Evolutionary conservation across 192 early-diverging fungal species (phyloP).

Genomic region (Coemansia sp.): DNA sequence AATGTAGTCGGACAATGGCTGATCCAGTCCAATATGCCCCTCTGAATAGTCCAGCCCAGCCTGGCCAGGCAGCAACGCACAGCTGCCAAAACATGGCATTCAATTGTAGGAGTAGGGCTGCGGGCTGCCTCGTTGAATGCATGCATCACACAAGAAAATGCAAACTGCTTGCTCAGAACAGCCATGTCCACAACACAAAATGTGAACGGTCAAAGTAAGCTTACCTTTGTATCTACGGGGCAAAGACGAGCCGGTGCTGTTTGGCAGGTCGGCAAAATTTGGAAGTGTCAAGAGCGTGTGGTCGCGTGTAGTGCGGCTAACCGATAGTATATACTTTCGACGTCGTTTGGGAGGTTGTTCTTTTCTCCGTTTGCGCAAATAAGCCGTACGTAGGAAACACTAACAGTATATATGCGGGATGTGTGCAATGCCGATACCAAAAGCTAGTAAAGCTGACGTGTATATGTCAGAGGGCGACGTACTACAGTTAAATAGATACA

Average conservation of each 20-base stretch:
- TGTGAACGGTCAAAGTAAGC: not conserved
- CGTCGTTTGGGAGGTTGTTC: not conserved
- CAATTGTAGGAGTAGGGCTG: not conserved
- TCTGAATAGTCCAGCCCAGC: not conserved
- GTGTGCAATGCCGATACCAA: not conserved
- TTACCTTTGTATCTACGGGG: not conserved
- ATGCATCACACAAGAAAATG: not conserved
- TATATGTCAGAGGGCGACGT: not conserved
- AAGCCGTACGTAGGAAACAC: not conserved
- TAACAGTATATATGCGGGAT: not conserved
- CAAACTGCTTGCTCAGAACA: not conserved
- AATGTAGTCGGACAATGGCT: not conserved
- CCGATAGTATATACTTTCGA: not conserved
- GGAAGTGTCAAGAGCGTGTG: not conserved
- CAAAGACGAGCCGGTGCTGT: not conserved
- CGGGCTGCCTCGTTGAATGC: not conserved
- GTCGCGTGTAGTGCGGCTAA: not conserved
- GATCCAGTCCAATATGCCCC: not conserved
- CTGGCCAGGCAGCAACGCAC: not conserved
- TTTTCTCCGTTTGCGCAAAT: not conserved
- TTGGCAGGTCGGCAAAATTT: not conserved
- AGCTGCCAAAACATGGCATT: not conserved
- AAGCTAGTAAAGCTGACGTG: not conserved
- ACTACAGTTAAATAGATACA: conserved; percentile 7
- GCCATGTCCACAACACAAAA: not conserved